Conservation (phyloP, 257 asterid species). For the Paulownia fortunei region DNA sequence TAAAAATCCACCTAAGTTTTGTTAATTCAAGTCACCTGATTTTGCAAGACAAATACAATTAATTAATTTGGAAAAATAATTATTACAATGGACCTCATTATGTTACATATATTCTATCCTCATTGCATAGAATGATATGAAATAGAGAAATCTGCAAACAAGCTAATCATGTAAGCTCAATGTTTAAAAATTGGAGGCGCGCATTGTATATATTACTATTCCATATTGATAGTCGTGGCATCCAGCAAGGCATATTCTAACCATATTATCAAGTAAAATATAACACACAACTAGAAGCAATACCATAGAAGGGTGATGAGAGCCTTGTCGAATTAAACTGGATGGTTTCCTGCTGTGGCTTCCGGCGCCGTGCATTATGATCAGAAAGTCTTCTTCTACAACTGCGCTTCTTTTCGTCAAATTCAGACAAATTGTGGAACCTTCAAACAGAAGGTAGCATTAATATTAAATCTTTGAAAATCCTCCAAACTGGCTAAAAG, state of each 20-base stretch:
- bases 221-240: background rate
- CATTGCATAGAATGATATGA: background rate
- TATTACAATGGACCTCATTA: background rate
- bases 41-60: background rate
- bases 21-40: background rate
- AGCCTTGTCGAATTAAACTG: conserved; percentile 65
- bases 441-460: conserved; percentile 42
- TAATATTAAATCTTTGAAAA: background rate
- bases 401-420: conserved; percentile 94
- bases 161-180: background rate
- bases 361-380: conserved; percentile 95
- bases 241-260: conserved; percentile 7
- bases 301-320: conserved; percentile 74
- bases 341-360: conserved; percentile 75
- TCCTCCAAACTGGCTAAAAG: background rate
- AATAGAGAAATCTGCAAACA: background rate
- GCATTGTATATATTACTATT: background rate
- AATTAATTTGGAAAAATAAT: background rate
- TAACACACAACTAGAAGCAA: background rate
- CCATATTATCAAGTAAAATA: background rate
- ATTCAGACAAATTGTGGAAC: conserved; percentile 86
- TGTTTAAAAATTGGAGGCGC: background rate
- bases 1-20: background rate
- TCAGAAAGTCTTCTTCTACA: conserved; percentile 91
- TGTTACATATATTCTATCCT: background rate